Base-by-base conservation (phyloP, 495 filamentous ascomycete genomes). In the Podospora pseudoanserina region DNA sequence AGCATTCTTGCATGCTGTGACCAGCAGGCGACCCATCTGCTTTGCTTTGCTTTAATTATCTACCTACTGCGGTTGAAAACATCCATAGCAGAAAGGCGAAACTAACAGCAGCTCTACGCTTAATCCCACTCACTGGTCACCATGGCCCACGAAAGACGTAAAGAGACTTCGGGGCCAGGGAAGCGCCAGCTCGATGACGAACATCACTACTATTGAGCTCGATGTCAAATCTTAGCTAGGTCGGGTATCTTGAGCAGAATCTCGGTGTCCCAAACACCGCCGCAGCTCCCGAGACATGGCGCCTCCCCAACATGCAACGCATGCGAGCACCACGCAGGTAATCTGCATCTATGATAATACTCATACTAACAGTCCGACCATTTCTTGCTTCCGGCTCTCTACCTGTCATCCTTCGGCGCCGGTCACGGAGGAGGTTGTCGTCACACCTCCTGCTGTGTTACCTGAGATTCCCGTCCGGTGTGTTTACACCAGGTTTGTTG, bases 81-180 rank as follows among this genome's bases (percentile, higher is more conserved):
- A 63, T 15, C 19, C 55, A 63, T 15, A 49, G 6, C 4, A 34
- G 20, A 20, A 63, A 19, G 15, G 11, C 53, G 61, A 63, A 44
- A 53, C 32, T 63, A 18, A 63, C 27, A 26, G 18, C 56, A 27
- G 27, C 23, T 28, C 59, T 61, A 23, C 23, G 23, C 23, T 23
- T 23, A 61, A 27, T 28, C 23, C 20, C 30, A 13, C 23, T 23
- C 30, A 30, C 27, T 30, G 59, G 23, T 18, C 59, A 20, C 26
- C 20, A 27, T 28, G 59, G 59, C 59, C 59, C 34, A 61, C 59
- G 30, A 61, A 61, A 30, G 59, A 11, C 18, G 5, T 26, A 61
- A 32, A 61, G n/a, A 26, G 59, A 15, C 59, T 61, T 28, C 30
- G 59, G 59, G 23, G 16, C 59, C 59, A 61, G 59, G 56, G 27